Percentiles rank a stretch among this genome's conserved stretches.
These are phyloP conservation scores for Suillus spraguei DNA, from an alignment of 768 basidiomycete genomes.

Conservation along the genomic window DNA sequence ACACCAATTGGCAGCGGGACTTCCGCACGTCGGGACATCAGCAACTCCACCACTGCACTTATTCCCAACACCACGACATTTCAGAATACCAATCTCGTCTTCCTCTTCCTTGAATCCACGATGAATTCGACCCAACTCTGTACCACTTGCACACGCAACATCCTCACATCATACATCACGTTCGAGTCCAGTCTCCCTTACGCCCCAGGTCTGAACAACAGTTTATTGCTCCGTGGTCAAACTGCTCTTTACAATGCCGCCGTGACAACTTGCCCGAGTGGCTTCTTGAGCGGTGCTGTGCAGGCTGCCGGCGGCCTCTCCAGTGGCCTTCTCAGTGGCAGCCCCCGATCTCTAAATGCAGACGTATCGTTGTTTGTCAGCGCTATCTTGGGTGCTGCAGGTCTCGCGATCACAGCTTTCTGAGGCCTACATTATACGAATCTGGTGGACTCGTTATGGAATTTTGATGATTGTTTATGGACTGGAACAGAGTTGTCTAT, in stretches of 20 bases:
- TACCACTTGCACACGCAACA: conserved; percentile 76
- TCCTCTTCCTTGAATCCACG: conserved; percentile 71
- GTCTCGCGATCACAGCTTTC: conserved; percentile 33
- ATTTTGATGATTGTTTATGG: not conserved
- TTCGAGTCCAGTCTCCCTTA: conserved; percentile 77
- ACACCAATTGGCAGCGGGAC: conserved; percentile 20
- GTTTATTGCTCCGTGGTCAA: conserved; percentile 69
- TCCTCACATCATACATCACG: conserved; percentile 75
- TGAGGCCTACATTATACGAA: conserved; percentile 9
- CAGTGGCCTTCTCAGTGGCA: conserved; percentile 34
- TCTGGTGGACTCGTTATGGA: not conserved
- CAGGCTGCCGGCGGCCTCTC: conserved; percentile 68
- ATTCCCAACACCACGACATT: conserved; percentile 59
- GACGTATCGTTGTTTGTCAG: conserved; percentile 32
- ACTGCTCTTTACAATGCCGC: conserved; percentile 63
- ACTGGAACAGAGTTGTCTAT: not conserved
- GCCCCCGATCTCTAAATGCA: conserved; percentile 24
- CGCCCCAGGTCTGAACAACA: conserved; percentile 69
- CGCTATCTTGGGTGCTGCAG: conserved; percentile 36
- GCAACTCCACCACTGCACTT: conserved; percentile 32
- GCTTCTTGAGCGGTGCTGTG: conserved; percentile 69
- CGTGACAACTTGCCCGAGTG: conserved; percentile 61
- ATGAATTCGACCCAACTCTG: conserved; percentile 62
- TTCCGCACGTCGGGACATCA: conserved; percentile 30
- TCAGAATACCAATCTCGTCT: conserved; percentile 64